Conservation (phyloP, 2,329 filamentous ascomycete genomes). For the Zarea fungicola region DNA sequence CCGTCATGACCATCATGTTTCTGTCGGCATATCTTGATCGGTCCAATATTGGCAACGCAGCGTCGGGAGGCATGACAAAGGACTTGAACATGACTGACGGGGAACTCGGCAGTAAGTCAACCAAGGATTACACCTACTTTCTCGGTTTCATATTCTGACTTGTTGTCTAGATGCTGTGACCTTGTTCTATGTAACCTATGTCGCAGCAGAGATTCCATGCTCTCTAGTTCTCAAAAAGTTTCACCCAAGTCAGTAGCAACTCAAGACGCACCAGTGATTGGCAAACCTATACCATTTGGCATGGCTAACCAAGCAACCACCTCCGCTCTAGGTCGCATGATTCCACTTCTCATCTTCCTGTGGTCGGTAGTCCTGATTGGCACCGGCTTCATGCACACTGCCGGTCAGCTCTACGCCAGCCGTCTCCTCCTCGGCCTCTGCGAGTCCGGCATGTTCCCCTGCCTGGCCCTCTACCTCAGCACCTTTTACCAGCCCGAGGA, state of each 20-base stretch:
- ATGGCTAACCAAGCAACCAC: background rate
- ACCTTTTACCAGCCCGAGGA: conserved; percentile 13
- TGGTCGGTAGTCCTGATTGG: conserved; percentile 18
- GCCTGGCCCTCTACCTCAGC: conserved; percentile 12
- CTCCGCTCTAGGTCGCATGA: conserved; percentile 17
- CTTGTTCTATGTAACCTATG: conserved; percentile 26
- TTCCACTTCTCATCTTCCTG: conserved; percentile 16
- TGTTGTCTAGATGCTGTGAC: conserved; percentile 19
- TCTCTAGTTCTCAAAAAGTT: conserved; percentile 26
- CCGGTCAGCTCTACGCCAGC: conserved; percentile 16
- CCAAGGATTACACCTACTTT: background rate
- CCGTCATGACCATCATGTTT: conserved; percentile 33
- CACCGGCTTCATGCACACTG: conserved; percentile 22
- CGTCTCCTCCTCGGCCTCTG: conserved; percentile 10
- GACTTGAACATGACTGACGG: conserved; percentile 32
- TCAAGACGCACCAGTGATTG: no score
- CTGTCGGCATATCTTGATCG: conserved; percentile 25
- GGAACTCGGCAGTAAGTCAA: conserved; percentile 20
- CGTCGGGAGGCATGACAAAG: conserved; percentile 26
- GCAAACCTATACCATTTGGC: no score
- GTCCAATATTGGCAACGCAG: conserved; percentile 20
- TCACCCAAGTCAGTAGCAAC: conserved; percentile 20
- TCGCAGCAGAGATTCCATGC: conserved; percentile 26
- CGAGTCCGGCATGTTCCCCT: conserved; percentile 14
- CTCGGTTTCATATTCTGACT: background rate